A percentile compares a stretch with the other conserved stretches of the same genome.
Evolutionary conservation across 352 stramenopile species (phyloP).

Genomic region (Plasmopara muralis): DNA sequence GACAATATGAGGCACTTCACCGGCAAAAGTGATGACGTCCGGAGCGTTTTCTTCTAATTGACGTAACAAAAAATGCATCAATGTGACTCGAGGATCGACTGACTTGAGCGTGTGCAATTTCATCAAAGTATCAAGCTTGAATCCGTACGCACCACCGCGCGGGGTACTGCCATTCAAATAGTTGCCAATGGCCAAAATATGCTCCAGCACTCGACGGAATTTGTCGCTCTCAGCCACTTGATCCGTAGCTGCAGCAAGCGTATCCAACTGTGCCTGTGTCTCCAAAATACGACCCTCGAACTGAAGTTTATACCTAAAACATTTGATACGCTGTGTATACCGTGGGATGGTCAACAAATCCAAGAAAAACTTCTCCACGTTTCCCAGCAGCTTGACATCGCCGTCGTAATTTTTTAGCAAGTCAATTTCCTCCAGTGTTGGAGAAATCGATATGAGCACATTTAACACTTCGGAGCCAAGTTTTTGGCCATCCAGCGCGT

Average conservation of each 20-base stretch:
- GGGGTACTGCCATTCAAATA: slow-evolving; percentile 88
- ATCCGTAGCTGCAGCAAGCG: slow-evolving; percentile 69
- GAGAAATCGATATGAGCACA: slow-evolving; percentile 83
- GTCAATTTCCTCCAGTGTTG: slow-evolving; percentile 86
- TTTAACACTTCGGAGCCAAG: slow-evolving; percentile 81
- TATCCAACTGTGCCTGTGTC: slow-evolving; percentile 77
- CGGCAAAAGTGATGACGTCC: slow-evolving; percentile 70
- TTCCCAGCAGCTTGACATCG: slow-evolving; percentile 76
- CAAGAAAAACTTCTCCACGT: slow-evolving; percentile 86
- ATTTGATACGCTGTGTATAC: slow-evolving; percentile 86
- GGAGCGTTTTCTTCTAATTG: slow-evolving; percentile 73
- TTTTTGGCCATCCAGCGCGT: slow-evolving; percentile 62
- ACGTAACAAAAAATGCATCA: slow-evolving; percentile 78
- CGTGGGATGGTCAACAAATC: slow-evolving; percentile 80
- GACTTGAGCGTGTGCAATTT: slow-evolving; percentile 87
- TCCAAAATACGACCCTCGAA: slow-evolving; percentile 83
- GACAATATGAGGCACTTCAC: slow-evolving; percentile 69
- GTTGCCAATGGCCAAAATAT: slow-evolving; percentile 89
- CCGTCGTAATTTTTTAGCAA: slow-evolving; percentile 89
- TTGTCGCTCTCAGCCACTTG: slow-evolving; percentile 77
- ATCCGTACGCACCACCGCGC: slow-evolving; percentile 85
- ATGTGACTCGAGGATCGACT: slow-evolving; percentile 64
- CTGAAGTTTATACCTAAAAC: slow-evolving; percentile 79
- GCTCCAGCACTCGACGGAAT: slow-evolving; percentile 68
- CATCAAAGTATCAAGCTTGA: slow-evolving; percentile 86